Conservation (phyloP, 169 alveolate genomes). For the Neospora caninum region DNA sequence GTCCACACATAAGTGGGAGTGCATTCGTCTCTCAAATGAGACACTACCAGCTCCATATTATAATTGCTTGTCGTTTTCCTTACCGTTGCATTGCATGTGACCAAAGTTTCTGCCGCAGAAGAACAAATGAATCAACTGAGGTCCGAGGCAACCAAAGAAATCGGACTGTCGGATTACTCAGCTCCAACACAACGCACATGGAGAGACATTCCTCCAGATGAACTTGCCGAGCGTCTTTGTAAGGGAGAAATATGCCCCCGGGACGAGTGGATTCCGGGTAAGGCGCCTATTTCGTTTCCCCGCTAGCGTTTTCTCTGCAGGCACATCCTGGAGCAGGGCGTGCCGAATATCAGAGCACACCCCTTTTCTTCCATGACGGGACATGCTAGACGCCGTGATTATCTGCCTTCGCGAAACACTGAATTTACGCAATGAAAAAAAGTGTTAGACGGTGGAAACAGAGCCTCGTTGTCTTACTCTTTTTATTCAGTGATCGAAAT, state of each 20-base stretch:
- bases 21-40: no score
- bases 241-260: slow-evolving; percentile 69
- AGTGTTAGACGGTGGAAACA: no score
- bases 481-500: no score
- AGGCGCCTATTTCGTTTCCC: background rate
- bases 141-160: background rate
- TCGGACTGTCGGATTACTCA: slow-evolving; percentile 35
- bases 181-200: slow-evolving; percentile 43
- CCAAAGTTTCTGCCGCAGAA: slow-evolving; percentile 24
- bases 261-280: slow-evolving; percentile 69
- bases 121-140: slow-evolving; percentile 17
- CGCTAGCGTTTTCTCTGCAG: background rate
- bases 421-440: no score
- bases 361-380: background rate
- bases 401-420: no score
- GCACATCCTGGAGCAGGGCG: background rate
- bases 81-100: background rate
- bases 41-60: no score
- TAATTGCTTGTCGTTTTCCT: no score
- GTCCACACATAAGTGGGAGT: no score
- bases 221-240: slow-evolving; percentile 61
- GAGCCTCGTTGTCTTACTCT: no score
- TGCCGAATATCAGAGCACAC: background rate
- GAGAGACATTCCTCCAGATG: slow-evolving; percentile 61
- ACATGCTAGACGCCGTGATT: background rate